Base-by-base conservation (phyloP, 2,329 filamentous ascomycete species). In the Talaromyces sp. region DNA sequence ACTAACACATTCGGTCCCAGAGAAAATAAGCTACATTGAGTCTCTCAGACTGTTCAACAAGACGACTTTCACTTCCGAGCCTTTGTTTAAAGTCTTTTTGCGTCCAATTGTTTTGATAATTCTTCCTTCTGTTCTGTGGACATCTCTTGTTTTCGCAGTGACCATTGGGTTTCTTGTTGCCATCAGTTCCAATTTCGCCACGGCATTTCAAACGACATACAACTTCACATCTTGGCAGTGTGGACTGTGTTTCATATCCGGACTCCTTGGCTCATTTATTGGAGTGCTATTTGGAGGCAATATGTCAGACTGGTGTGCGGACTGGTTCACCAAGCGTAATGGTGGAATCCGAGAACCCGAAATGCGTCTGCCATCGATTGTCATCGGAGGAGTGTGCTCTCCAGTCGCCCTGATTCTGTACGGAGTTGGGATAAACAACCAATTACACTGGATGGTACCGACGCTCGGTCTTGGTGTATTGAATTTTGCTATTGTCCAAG, bases 401-500 rank as follows among this genome's bases (percentile, higher is more conserved):
- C 72, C 71, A 14, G 31, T 73, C 10, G 66, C 63, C 1, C 53
- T 75, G 14, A 58, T 72, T 8, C 62, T 75, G 13, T 74, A 73
- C 56, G 72, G 71, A 0, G 64, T 69, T 26, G 71, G 72, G 0
- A 71, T 75, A 9, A 58, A 70, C 5, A 55, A 70, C 29, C 50
- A 63, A 13, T 61, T 69, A 31, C 73, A 71, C 58, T 63, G 62
- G 83, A 84, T 85, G 5, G 78, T 79, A 38, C 81, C 84, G 0
- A 85, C 82, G 0, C 67, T 86, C 8, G 83, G 81, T 1, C 71
- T 86, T 7, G 82, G 77, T 54, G 8, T 11, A 82, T 79, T 84
- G 59, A 84, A 80, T 65, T 84, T 86, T 62, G 80, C 81, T 13
- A 81, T 85, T 55, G 80, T 80, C 0, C 82, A 85, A 65, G 81